Evolutionary conservation across 257 asterid species (phyloP).

Genomic region (Buddleja alternifolia): DNA sequence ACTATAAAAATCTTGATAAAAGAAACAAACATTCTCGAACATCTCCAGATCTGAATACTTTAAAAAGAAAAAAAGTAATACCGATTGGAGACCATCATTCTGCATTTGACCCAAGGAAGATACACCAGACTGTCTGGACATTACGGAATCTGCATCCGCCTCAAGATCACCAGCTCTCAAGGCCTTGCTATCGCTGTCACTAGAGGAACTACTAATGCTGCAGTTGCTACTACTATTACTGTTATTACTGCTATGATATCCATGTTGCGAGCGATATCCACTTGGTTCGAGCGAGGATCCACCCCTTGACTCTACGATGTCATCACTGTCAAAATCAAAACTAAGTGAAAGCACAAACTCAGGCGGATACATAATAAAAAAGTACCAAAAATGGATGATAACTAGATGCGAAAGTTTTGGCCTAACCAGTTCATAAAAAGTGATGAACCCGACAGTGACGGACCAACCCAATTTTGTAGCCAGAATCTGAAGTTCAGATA

Average conservation of each 20-base stretch:
- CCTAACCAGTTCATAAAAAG: constrained; percentile 82
- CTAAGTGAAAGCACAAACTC: constrained; percentile 34
- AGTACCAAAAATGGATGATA: constrained; percentile 11
- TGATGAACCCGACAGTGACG: constrained; percentile 81
- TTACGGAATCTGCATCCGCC: constrained; percentile 96
- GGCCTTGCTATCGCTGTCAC: constrained; percentile 79
- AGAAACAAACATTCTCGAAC: constrained; percentile 18
- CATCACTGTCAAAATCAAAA: constrained; percentile 62
- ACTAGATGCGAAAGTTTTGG: constrained; percentile 19
- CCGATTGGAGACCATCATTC: constrained; percentile 67
- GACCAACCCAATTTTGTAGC: constrained; percentile 98
- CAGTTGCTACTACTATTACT: constrained; percentile 90
- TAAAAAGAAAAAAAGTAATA: constrained; percentile 25
- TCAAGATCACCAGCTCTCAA: constrained; percentile 87
- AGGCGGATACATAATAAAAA: constrained; percentile 26
- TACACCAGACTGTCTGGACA: constrained; percentile 85
- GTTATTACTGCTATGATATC: constrained; percentile 84
- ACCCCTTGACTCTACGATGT: constrained; percentile 58
- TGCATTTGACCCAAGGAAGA: constrained; percentile 74
- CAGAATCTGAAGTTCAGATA: constrained; percentile 71
- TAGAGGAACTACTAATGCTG: constrained; percentile 87
- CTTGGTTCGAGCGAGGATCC: constrained; percentile 72
- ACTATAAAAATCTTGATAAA: neutral
- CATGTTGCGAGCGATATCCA: constrained; percentile 63
- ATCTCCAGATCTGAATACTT: constrained; percentile 19